Evolutionary conservation across 225 moss, liverwort and hornwort species (phyloP).

Genomic region (Sphagnum contortum): DNA sequence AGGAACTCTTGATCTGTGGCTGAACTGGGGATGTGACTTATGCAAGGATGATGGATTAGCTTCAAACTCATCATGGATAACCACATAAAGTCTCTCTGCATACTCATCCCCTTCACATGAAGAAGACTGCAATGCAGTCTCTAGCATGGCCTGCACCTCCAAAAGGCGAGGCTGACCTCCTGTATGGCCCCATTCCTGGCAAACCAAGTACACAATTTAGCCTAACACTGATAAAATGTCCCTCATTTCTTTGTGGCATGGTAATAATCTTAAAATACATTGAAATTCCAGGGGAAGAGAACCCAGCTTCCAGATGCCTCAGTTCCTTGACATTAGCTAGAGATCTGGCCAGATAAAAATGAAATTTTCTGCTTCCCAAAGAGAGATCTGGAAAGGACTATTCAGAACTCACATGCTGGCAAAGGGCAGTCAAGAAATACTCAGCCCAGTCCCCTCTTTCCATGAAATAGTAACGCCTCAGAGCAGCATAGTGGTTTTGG

Average conservation of each 20-base stretch:
- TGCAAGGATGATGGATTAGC: constrained; percentile 21
- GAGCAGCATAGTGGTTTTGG: constrained; percentile 75
- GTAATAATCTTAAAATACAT: too few species aligned
- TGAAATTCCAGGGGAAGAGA: too few species aligned
- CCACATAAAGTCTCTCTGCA: constrained; percentile 67
- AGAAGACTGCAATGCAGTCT: constrained; percentile 73
- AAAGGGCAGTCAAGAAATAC: constrained; percentile 71
- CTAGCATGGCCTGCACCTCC: constrained; percentile 90
- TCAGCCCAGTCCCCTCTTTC: constrained; percentile 95
- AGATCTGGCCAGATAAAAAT: too few species aligned
- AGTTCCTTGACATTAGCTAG: too few species aligned
- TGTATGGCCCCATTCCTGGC: constrained; percentile 76
- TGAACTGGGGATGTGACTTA: constrained; percentile 21
- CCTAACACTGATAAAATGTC: too few species aligned
- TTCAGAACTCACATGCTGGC: constrained; percentile 57
- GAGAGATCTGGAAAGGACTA: too few species aligned
- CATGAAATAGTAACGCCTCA: constrained; percentile 91
- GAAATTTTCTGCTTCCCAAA: too few species aligned
- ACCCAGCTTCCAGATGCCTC: too few species aligned
- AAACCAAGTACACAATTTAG: background rate
- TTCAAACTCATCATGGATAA: constrained; percentile 27
- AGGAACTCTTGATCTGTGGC: constrained; percentile 30
- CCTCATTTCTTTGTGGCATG: too few species aligned
- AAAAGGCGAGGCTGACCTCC: constrained; percentile 69
- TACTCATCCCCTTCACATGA: constrained; percentile 95